phyloP scores from a whole-genome alignment of 495 filamentous ascomycete species.

The Podospora pseudoanserina region DNA sequence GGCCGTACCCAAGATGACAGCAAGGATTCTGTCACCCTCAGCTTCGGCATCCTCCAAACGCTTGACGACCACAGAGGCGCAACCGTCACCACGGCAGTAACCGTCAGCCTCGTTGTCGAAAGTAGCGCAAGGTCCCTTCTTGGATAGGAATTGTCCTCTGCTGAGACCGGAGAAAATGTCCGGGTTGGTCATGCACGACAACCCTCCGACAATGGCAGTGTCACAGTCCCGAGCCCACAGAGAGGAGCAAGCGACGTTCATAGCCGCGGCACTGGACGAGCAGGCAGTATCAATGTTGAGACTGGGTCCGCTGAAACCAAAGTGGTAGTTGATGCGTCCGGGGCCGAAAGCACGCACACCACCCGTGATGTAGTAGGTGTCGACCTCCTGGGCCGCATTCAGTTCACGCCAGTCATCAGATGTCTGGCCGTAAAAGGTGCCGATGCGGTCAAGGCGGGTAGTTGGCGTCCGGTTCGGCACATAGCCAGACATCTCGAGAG shows the following conservation, averaged over 20 bases:
- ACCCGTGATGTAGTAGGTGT: conserved; percentile 91
- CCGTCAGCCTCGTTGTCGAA: conserved; percentile 75
- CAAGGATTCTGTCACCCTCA: conserved; percentile 72
- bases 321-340: conserved; percentile 80
- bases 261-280: conserved; percentile 77
- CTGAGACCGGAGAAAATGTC: conserved; percentile 83
- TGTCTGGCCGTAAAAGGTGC: conserved; percentile 90
- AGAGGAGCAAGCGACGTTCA: conserved; percentile 79
- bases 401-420: conserved; percentile 91
- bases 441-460: conserved; percentile 77
- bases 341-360: conserved; percentile 84
- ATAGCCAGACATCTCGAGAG: conserved; percentile 86
- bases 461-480: conserved; percentile 83
- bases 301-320: conserved; percentile 85
- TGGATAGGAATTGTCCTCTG: conserved; percentile 77
- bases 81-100: conserved; percentile 72
- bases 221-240: conserved; percentile 81
- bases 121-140: conserved; percentile 74
- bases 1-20: conserved; percentile 60
- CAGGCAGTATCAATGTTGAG: conserved; percentile 88
- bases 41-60: conserved; percentile 67
- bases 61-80: conserved; percentile 70
- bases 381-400: conserved; percentile 83
- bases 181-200: conserved; percentile 74
- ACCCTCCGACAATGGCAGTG: conserved; percentile 78